phyloP scores from a whole-genome alignment of 108 stramenopile genomes.

The Discostella pseudostelligera region DNA sequence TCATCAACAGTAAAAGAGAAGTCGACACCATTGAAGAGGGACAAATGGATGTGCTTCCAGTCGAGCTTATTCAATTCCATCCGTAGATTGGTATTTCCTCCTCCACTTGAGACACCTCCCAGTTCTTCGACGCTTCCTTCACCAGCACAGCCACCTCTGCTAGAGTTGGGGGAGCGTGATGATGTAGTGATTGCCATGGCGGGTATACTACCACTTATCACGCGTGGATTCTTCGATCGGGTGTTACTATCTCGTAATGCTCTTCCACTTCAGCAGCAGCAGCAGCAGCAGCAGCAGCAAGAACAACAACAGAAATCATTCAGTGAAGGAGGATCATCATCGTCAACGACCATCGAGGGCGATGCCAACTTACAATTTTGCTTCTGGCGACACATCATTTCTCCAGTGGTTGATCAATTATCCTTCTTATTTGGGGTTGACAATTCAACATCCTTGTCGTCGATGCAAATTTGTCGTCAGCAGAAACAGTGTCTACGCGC shows the following conservation, averaged over 20 bases:
- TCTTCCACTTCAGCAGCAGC: not conserved
- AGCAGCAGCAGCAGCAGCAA: not conserved
- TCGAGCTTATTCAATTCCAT: constrained; percentile 20
- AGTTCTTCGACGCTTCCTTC: not conserved
- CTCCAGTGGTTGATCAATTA: constrained; percentile 12
- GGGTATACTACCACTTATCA: constrained; percentile 19
- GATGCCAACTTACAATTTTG: constrained; percentile 38
- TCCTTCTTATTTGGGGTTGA: not conserved
- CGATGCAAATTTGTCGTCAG: not conserved
- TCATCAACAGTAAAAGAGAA: not conserved
- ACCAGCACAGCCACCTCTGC: not conserved
- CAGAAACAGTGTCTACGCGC: too few relatives aligned
- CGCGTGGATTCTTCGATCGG: constrained; percentile 29
- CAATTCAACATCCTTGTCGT: not conserved
- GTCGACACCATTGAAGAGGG: not conserved
- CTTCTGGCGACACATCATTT: constrained; percentile 30
- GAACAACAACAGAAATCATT: too few relatives aligned
- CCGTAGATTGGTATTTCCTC: not conserved
- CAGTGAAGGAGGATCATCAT: not conserved
- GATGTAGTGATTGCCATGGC: constrained; percentile 4
- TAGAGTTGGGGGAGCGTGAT: not conserved
- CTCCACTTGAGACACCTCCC: too few relatives aligned
- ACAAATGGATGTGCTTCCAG: constrained; percentile 7
- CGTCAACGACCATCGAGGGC: constrained; percentile 7
- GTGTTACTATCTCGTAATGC: not conserved